Evolutionary conservation across 208 protist species (phyloP), one percentile per base, ranked within the genome.

Genomic region (Tritrichomonas musculus): DNA sequence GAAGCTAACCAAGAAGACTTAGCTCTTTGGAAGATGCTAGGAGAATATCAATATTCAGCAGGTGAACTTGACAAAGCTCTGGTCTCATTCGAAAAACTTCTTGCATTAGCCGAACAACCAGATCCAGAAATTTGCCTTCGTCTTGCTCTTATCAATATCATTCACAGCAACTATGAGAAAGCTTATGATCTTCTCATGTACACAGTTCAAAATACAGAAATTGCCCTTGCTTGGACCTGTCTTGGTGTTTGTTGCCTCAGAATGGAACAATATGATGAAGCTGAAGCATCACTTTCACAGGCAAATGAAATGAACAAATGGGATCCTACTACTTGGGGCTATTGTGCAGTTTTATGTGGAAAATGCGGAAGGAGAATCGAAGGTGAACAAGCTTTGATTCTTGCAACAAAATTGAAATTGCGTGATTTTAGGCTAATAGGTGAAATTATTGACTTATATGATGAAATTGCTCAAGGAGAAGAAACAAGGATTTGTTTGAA

Each of bases 221-320:
- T 53, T 39, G 41, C 47, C 39, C 20, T 88, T 13, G 77, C 77
- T 14, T 88, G 77, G 77, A 44, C 44, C 17, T 44, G 41, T 8
- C 30, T 88, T 22, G 77, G 77, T 39, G 47, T 88, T 50, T 88
- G 77, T 49, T 88, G 77, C n/a, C 39, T 88, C 17, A 88, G 77
- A 88, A 88, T 57, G 41, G 47, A 88, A 60, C 47, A 88, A 2
- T 57, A 41, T 27, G 41, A 44, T 20, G 77, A 88, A 39, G 77
- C 77, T 17, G 77, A 88, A 13, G 47, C 47, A 30, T 88, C 41
- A 17, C 44, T 88, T 50, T 20, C 27, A 5, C 41, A 47, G 1
- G 77, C 77, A 57, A 88, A 47, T 39, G 47, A 60, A 50, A 27
- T 88, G 25, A 47, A 88, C 30, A 53, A 47, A 88, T 88, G 77